Base-by-base conservation (phyloP, 2,329 filamentous ascomycete genomes). In the Aspergillus arachidicola region DNA sequence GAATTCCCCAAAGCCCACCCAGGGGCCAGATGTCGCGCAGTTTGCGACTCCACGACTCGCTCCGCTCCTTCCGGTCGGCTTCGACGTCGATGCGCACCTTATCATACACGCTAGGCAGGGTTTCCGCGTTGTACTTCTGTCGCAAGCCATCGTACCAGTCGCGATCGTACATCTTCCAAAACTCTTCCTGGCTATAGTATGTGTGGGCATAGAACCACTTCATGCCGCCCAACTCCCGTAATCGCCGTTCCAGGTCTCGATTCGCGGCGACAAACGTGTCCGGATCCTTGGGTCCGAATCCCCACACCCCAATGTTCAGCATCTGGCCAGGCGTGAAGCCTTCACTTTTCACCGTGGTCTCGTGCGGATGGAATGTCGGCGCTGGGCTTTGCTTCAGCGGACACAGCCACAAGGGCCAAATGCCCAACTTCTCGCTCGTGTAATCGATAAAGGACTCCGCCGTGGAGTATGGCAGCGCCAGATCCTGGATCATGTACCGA, bases 151-250 rank as follows among this genome's bases (percentile, higher is more conserved):
- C 76, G 48, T 82, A 81, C 68, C 69, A 69, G 2, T 70, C 62
- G 48, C 73, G 74, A 58, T 81, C 75, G 64, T 81, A 81, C 34
- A 79, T 77, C 6, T 66, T 58, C 80, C 80, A 82, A 66, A 82
- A 81, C 59, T 81, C 79, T 4, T 78, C 72, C 62, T 91, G 85
- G 19, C 85, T 84, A 76, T 95, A 95, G 79, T 93, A 96, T 0
- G 91, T 90, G 71, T 94, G 91, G 2, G 92, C 92, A 76, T 96
- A 96, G 16, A 96, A 81, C 90, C 92, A 95, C 80, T 96, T 96
- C 81, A 91, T 87, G 2, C 92, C 93, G 51, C 89, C 88, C 0
- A 95, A 84, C 67, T 87, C 83, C 56, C 82, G 81, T 6, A 94
- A 85, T 72, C 90, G 89, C 23, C 81, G 79, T 79, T 96, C 93